Base-by-base conservation (phyloP, 208 protist genomes). In the Trypanosoma conorhini region DNA sequence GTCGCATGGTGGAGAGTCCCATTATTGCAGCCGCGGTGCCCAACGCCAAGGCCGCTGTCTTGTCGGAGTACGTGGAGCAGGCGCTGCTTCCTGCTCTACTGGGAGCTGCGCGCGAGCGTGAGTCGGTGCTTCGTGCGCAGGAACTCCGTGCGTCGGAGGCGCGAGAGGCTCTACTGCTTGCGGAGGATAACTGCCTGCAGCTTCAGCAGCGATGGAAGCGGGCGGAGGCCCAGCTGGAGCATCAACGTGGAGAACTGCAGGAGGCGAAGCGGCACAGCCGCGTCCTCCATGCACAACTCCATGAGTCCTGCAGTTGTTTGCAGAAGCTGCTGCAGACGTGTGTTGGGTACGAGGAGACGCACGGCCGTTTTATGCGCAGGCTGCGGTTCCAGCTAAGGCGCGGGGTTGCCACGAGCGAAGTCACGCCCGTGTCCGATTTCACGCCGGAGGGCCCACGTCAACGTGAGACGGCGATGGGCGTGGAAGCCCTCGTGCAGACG, bases 271-370 rank as follows among this genome's bases (percentile, higher is more conserved):
- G 50, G n/a, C 58, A 35, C 7, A 63, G 46, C 28, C 33, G 50
- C n/a, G 31, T 52, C 30, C 71, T 76, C 51, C 52, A 12, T n/a
- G n/a, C 30, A 28, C 54, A 59, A 42, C 48, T 76, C 3, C 15
- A 62, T 22, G 71, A 70, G n/a, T 26, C 50, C 17, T 70, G 30
- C 22, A 70, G 46, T 19, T 76, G 62, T 38, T 48, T 76, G 28
- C 62, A 67, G n/a, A 66, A 52, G 21, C 10, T 76, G 10, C 50
- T 76, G 8, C 70, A 42, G 46, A 71, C 56, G 21, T 76, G 64
- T 54, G 58, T 76, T 31, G 71, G 64, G 26, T 76, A 76, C 33
- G 64, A 76, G 42, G 71, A 76, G 55, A 35, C 28, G 44, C 64
- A 70, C 55, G 33, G 54, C 5, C 44, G 46, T n/a, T 76, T 60